Evolutionary conservation across 2,329 filamentous ascomycete species (phyloP).

Genomic region (Aspergillus costaricaensis): DNA sequence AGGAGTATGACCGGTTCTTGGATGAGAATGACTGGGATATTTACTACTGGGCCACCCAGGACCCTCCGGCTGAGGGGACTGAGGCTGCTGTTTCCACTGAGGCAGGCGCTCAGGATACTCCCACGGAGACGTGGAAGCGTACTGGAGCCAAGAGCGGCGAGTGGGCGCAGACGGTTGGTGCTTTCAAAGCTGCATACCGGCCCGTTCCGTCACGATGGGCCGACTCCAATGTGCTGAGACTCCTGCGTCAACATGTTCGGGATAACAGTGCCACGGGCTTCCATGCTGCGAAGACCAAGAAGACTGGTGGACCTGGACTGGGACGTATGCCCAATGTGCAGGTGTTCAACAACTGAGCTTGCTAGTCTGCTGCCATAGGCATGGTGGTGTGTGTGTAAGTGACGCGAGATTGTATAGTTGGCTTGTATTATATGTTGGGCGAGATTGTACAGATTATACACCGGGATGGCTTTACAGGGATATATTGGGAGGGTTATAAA

Average conservation of each 20-base stretch:
- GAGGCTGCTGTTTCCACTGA: slow-evolving; percentile 47
- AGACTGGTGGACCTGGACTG: slow-evolving; percentile 42
- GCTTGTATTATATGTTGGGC: background rate
- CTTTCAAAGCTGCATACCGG: slow-evolving; percentile 89
- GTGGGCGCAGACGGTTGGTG: slow-evolving; percentile 95
- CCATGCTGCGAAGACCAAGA: slow-evolving; percentile 42
- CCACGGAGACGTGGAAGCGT: slow-evolving; percentile 53
- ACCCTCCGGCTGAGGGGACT: slow-evolving; percentile 52
- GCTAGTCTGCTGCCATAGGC: slow-evolving; percentile 8
- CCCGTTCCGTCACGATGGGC: slow-evolving; percentile 86
- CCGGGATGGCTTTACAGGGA: background rate
- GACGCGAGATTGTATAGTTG: background rate
- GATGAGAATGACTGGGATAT: slow-evolving; percentile 99
- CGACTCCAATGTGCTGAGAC: slow-evolving; percentile 73
- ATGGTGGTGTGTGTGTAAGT: background rate
- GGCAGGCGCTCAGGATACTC: slow-evolving; percentile 32
- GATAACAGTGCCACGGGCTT: slow-evolving; percentile 60
- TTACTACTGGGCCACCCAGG: slow-evolving; percentile 98
- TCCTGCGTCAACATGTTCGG: slow-evolving; percentile 80
- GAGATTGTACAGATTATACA: too few species aligned
- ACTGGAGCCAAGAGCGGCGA: slow-evolving; percentile 66
- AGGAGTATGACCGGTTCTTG: slow-evolving; percentile 86
- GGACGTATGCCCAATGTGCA: slow-evolving; percentile 53
- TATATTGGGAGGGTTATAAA: background rate
- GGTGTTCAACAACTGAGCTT: slow-evolving; percentile 32